These are phyloP conservation scores for Morella rubra DNA, from an alignment of 306 rosid species.

Conservation along the genomic window DNA sequence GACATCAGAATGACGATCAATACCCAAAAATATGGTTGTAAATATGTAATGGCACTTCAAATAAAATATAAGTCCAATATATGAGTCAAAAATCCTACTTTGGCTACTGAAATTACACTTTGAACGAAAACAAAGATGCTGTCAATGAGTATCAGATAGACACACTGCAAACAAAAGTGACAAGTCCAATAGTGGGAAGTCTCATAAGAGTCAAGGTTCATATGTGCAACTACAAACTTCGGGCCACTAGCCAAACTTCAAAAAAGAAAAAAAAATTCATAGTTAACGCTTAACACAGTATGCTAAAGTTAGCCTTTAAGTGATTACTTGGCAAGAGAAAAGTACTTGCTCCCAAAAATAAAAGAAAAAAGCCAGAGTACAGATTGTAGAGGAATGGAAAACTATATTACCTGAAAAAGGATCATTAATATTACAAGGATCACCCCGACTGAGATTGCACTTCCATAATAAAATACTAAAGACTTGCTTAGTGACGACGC, in stretches of 20 bases:
- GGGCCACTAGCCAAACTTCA: neutral
- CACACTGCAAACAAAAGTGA: neutral
- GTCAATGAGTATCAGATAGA: neutral
- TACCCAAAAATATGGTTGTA: neutral
- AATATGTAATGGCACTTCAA: no score
- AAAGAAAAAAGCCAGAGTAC: neutral
- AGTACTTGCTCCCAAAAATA: neutral
- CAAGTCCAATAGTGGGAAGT: neutral
- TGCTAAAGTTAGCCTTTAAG: neutral
- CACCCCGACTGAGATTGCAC: constrained; percentile 80
- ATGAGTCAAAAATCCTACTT: constrained; percentile 8
- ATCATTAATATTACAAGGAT: constrained; percentile 75
- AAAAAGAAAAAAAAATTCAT: no score
- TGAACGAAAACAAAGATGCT: neutral
- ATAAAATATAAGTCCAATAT: no score
- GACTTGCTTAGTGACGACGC: constrained; percentile 74
- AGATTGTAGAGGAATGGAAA: constrained; percentile 20
- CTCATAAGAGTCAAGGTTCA: neutral
- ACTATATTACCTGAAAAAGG: constrained; percentile 78
- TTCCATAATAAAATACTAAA: constrained; percentile 70
- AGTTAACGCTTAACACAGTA: no score
- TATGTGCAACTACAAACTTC: neutral
- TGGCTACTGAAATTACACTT: neutral
- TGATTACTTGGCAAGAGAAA: neutral
- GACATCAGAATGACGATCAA: neutral